Base-by-base conservation (phyloP, 2,329 filamentous ascomycete genomes). In the Monosporascus sp. region DNA sequence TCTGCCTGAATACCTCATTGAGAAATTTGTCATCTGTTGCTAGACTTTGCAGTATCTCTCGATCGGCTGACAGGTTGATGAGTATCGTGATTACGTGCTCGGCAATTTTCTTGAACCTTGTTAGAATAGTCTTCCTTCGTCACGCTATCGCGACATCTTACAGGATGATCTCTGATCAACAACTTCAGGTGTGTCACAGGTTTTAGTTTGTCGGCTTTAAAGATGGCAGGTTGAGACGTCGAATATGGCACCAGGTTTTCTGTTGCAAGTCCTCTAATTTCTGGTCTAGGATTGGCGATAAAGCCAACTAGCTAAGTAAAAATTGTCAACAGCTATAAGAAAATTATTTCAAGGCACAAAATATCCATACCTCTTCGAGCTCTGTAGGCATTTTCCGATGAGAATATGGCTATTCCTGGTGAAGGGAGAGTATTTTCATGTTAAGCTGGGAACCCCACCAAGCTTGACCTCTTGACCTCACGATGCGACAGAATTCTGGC, bases 41-140 rank as follows among this genome's bases (percentile, higher is more conserved):
- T 22, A 97, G 75, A 50, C 75, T 77, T 58, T 89, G 80, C 41
- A 96, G 75, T 3, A 97, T 78, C 51, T 92, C 88, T 14, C 76
- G 74, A 63, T 97, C 92, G 17, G 84, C 84, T 1, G 89, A 87
- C 17, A 94, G 76, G 68, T 96, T 97, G 64, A 97, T 82, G 57
- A 99, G 85, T 61, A 97, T 93, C 15, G 86, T 95, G 61, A 97
- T 74, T 38, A 89, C 92, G 83, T 96, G 88, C 69, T 94, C 90
- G n/a, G 93, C 89, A 56, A 97, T 96, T 69, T 88, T 84, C 85
- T 95, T 58, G 7, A 8, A 7, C 38, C 26, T 50, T 0, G 44
- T 55, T 43, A 60, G 56, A 28, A 31, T 1, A 7, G 7, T 14
- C 31, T 35, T 35, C 11, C 31, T 35, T 14, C 31, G 31, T 35